A percentile compares a stretch with the other conserved stretches of the same genome.
Evolutionary conservation across 2,329 filamentous ascomycete genomes (phyloP).

Genomic region (Scortechinia acanthostroma): DNA sequence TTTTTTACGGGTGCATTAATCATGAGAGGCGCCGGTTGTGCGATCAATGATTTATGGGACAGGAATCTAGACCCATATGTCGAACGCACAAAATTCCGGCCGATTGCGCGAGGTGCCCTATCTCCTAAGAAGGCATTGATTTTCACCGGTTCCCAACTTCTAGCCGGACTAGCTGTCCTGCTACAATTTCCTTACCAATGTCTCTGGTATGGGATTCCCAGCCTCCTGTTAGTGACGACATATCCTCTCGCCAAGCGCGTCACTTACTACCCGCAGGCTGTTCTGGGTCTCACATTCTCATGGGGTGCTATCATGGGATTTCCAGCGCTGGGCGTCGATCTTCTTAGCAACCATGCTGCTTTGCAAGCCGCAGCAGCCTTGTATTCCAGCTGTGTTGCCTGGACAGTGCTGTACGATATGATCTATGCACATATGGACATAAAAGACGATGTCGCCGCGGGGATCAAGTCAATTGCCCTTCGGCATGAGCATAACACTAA

Average conservation of each 20-base stretch:
- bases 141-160: slow-evolving; percentile 69
- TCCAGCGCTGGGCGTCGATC: slow-evolving; percentile 71
- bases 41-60: slow-evolving; percentile 88
- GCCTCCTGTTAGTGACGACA: slow-evolving; percentile 62
- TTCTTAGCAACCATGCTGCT: slow-evolving; percentile 57
- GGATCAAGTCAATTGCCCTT: slow-evolving; percentile 81
- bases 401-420: slow-evolving; percentile 87
- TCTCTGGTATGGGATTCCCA: slow-evolving; percentile 72
- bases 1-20: slow-evolving; percentile 73
- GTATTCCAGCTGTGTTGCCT: slow-evolving; percentile 74
- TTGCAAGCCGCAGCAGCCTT: slow-evolving; percentile 60
- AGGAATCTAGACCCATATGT: slow-evolving; percentile 79
- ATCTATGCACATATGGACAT: slow-evolving; percentile 92
- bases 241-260: slow-evolving; percentile 82
- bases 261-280: slow-evolving; percentile 79
- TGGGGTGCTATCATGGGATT: slow-evolving; percentile 88
- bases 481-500: slow-evolving; percentile 75
- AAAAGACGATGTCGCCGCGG: slow-evolving; percentile 75
- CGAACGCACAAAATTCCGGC: slow-evolving; percentile 66
- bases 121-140: slow-evolving; percentile 64
- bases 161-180: slow-evolving; percentile 67
- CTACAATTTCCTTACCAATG: slow-evolving; percentile 70
- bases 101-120: slow-evolving; percentile 73
- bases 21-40: slow-evolving; percentile 82
- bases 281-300: slow-evolving; percentile 78